phyloP scores from a whole-genome alignment of 164 flowering plant genomes.

The Chimonanthus praecox region DNA sequence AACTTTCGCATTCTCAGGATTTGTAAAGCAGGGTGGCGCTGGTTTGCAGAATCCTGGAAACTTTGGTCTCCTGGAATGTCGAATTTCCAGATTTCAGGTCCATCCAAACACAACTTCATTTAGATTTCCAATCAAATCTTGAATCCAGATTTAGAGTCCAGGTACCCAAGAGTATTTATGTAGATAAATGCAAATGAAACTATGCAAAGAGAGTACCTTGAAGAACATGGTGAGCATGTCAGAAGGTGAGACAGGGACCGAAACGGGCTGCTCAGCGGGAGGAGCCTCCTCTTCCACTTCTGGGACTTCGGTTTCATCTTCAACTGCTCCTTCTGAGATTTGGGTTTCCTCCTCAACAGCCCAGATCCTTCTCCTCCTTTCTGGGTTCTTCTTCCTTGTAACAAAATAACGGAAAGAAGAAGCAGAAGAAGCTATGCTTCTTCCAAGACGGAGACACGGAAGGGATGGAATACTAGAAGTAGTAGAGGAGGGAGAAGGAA shows the following conservation, averaged over 20 bases:
- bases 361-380: slow-evolving; percentile 10
- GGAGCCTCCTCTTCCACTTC: slow-evolving; percentile 20
- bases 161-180: too few relatives aligned
- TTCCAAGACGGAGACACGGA: slow-evolving; percentile 6
- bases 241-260: slow-evolving; percentile 84
- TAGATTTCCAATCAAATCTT: too few relatives aligned
- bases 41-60: too few relatives aligned
- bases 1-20: too few relatives aligned
- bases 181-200: too few relatives aligned
- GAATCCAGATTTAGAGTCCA: too few relatives aligned
- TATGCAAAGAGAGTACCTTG: slow-evolving; percentile 35
- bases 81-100: too few relatives aligned
- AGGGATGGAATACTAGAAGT: slow-evolving; percentile 7
- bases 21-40: too few relatives aligned
- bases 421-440: neutral
- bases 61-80: too few relatives aligned
- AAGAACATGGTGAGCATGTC: slow-evolving; percentile 81
- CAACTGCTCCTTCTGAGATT: slow-evolving; percentile 15
- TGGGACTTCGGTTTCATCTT: slow-evolving; percentile 1
- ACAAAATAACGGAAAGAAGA: slow-evolving; percentile 3
- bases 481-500: slow-evolving; percentile 5
- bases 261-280: slow-evolving; percentile 42
- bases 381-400: slow-evolving; percentile 1
- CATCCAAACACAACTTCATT: too few relatives aligned
- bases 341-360: slow-evolving; percentile 36